phyloP scores from a whole-genome alignment of 2,329 filamentous ascomycete genomes.

The Fusarium siculi region DNA sequence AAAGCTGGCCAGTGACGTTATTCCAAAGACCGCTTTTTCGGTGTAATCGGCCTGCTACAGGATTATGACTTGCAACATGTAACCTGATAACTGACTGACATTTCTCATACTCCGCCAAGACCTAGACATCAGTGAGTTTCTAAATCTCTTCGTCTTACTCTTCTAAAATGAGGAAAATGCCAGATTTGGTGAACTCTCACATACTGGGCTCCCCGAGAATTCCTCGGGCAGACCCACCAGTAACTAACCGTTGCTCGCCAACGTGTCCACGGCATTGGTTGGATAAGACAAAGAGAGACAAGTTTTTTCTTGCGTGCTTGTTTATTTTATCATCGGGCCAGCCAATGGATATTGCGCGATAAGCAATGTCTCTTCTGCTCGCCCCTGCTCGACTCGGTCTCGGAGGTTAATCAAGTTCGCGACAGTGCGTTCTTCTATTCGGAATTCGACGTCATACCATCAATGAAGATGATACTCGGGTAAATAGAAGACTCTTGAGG shows the following conservation, averaged over 20 bases:
- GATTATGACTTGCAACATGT: background rate
- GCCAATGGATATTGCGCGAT: conserved; percentile 29
- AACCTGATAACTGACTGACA: conserved; percentile 26
- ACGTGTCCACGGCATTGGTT: conserved; percentile 42
- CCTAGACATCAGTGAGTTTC: conserved; percentile 25
- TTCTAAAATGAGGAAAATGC: conserved; percentile 22
- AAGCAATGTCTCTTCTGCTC: conserved; percentile 15
- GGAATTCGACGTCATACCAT: conserved; percentile 17
- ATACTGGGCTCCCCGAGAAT: conserved; percentile 31
- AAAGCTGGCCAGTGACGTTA: conserved; percentile 30
- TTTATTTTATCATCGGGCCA: conserved; percentile 19
- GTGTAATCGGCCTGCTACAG: conserved; percentile 5
- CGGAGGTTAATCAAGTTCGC: conserved; percentile 11
- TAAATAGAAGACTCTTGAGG: background rate
- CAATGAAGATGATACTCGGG: background rate
- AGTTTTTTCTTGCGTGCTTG: conserved; percentile 25
- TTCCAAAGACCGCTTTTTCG: conserved; percentile 14
- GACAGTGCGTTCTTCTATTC: background rate
- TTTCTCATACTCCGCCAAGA: background rate
- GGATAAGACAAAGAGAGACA: conserved; percentile 18
- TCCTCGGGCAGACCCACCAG: conserved; percentile 42
- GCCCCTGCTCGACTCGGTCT: conserved; percentile 11
- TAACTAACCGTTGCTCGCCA: conserved; percentile 38
- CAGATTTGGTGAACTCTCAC: conserved; percentile 18
- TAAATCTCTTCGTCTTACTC: conserved; percentile 2